Evolutionary conservation across 305 asterid genomes (phyloP).

Genomic region (Rubia balearica): DNA sequence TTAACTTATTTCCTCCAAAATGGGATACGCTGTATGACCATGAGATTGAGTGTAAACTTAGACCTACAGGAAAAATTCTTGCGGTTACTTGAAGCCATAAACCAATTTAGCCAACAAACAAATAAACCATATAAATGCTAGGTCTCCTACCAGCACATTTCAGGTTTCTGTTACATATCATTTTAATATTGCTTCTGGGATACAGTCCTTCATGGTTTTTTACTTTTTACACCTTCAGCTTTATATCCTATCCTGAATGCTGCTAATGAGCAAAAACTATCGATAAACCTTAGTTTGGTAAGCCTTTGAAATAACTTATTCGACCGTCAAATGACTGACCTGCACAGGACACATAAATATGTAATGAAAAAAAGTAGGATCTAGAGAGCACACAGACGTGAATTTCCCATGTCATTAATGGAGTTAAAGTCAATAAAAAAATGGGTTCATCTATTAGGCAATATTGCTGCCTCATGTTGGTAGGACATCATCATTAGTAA

Average conservation of each 20-base stretch:
- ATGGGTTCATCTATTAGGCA: not conserved
- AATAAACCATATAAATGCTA: not conserved
- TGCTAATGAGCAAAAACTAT: not conserved
- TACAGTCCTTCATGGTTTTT: not conserved
- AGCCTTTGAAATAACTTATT: not conserved
- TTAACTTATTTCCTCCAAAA: conserved; percentile 16
- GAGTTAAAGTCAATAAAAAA: not conserved
- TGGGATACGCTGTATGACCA: not conserved
- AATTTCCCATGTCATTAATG: not conserved
- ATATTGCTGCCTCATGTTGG: not conserved
- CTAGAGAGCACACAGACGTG: not conserved
- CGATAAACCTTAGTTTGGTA: not conserved
- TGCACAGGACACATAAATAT: not conserved
- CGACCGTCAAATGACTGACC: not conserved
- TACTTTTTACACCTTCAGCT: not conserved
- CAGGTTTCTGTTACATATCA: not conserved
- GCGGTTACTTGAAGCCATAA: not conserved
- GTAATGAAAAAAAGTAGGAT: not conserved
- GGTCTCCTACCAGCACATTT: not conserved
- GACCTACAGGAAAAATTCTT: not conserved
- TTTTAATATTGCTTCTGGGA: not conserved
- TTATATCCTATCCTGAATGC: not conserved
- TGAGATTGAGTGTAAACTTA: not conserved
- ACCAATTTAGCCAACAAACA: not conserved
- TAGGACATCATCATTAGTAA: not conserved